Evolutionary conservation across 2,329 filamentous ascomycete genomes (phyloP), one percentile per base, ranked within the genome.

Genomic region (Arthrobotrys megalospora): DNA sequence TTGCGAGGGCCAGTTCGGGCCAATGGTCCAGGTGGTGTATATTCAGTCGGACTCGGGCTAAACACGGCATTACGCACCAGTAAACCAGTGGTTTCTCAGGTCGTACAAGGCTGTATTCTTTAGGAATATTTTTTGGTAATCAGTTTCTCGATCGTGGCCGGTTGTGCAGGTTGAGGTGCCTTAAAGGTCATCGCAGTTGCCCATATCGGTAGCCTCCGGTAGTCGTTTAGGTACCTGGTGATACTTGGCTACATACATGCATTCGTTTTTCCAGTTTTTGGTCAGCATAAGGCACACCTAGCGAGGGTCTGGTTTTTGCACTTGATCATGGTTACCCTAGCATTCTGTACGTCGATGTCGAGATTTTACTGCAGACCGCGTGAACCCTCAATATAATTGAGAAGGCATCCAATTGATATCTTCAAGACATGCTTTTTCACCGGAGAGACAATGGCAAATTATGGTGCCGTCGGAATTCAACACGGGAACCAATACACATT

Each of bases 11-110:
- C 38, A 60, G 38, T 66, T 53, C 65, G 60, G 36, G 36, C 36
- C 28, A 36, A 53, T 63, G 41, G 24, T 55, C 52, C 60, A 47
- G 16, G 24, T 64, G 16, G 36, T 60, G 36, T 60, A 19, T 24
- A 60, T 19, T 43, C 34, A 19, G 62, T 47, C 62, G 52, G 48
- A 65, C 55, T 55, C 72, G 73, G 72, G 72, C 65, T 77, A 77
- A 58, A 78, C 67, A 72, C 75, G 75, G 75, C 75, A 78, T 78
- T 78, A 78, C 67, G 67, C 53, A 64, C 60, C 66, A 76, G 45
- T 16, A 16, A 41, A 60, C 47, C 36, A 55, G 21, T 21, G 53
- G 16, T 70, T 67, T 68, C 55, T 78, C 62, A 55, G 67, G 67
- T 78, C 47, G 67, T 48, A 78, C 75, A 78, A 71, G 62, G 67